phyloP scores from a whole-genome alignment of 2,329 filamentous ascomycete genomes.

The Dothideomycetes sp. region DNA sequence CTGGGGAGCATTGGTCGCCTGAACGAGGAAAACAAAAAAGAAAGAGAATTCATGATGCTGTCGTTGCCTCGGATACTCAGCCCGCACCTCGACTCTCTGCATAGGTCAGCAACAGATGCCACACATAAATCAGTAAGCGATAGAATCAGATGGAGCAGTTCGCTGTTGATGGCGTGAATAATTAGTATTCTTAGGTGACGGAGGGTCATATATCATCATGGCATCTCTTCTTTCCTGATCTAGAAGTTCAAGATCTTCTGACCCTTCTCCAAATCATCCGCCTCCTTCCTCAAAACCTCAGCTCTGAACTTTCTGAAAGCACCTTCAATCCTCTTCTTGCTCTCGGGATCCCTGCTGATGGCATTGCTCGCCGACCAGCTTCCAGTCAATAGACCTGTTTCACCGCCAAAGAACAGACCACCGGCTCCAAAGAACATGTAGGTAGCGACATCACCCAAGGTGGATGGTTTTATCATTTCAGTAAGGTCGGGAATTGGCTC shows the following conservation, averaged over 20 bases:
- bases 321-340: slow-evolving; percentile 48
- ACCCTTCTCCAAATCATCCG: slow-evolving; percentile 44
- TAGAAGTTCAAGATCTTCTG: slow-evolving; percentile 12
- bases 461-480: slow-evolving; percentile 47
- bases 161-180: no score
- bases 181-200: no score
- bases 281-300: slow-evolving; percentile 53
- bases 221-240: no score
- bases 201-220: no score
- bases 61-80: no score
- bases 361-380: slow-evolving; percentile 44
- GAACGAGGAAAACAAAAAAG: no score
- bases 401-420: slow-evolving; percentile 56
- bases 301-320: slow-evolving; percentile 55
- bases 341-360: slow-evolving; percentile 46
- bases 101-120: no score
- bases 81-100: no score
- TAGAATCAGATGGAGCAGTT: no score
- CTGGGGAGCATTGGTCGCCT: no score
- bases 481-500: slow-evolving; percentile 55
- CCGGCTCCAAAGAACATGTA: slow-evolving; percentile 55
- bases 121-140: no score
- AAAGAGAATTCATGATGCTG: no score
- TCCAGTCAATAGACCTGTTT: slow-evolving; percentile 52
- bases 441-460: slow-evolving; percentile 51